A percentile compares a stretch with the other conserved stretches of the same genome.
Evolutionary conservation across 129 eudicot genomes (phyloP).

Genomic region (Kitagawia praeruptora): DNA sequence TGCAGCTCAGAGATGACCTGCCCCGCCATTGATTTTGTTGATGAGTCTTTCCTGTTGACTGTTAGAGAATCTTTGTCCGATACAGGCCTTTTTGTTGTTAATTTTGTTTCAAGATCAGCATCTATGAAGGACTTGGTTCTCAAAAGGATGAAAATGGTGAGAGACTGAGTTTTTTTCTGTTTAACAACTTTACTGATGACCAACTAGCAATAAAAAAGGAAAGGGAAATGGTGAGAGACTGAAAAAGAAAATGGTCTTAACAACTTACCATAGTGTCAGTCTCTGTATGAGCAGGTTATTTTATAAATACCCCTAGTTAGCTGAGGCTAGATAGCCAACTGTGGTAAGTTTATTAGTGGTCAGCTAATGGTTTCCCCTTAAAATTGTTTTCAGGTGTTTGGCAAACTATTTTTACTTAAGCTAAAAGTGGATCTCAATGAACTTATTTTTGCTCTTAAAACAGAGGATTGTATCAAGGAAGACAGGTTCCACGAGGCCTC

Average conservation of each 20-base stretch:
- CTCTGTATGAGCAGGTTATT: too few species aligned
- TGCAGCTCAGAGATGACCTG: conserved; percentile 91
- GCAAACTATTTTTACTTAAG: conserved; percentile 52
- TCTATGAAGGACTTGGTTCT: conserved; percentile 54
- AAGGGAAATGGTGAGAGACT: too few species aligned
- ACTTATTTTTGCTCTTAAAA: conserved; percentile 65
- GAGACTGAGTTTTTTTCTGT: too few species aligned
- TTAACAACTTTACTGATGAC: too few species aligned
- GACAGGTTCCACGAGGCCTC: conserved; percentile 39
- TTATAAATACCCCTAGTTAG: too few species aligned
- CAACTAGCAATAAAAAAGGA: too few species aligned
- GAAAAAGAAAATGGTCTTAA: too few species aligned
- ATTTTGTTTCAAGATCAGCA: conserved; percentile 73
- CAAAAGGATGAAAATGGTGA: conserved; percentile 66
- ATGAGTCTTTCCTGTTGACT: conserved; percentile 52
- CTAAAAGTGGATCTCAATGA: conserved; percentile 91
- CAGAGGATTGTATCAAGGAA: conserved; percentile 18
- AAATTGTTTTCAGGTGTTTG: too few species aligned
- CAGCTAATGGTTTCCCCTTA: too few species aligned
- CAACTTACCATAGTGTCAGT: too few species aligned
- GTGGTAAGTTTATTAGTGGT: too few species aligned
- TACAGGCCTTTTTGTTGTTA: conserved; percentile 69
- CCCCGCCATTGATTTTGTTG: conserved; percentile 78
- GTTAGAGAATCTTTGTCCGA: conserved; percentile 49
- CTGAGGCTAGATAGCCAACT: too few species aligned